Evolutionary conservation across 208 protist species (phyloP), one percentile per base, ranked within the genome.

Genomic region (Acanthamoeba triangularis): DNA sequence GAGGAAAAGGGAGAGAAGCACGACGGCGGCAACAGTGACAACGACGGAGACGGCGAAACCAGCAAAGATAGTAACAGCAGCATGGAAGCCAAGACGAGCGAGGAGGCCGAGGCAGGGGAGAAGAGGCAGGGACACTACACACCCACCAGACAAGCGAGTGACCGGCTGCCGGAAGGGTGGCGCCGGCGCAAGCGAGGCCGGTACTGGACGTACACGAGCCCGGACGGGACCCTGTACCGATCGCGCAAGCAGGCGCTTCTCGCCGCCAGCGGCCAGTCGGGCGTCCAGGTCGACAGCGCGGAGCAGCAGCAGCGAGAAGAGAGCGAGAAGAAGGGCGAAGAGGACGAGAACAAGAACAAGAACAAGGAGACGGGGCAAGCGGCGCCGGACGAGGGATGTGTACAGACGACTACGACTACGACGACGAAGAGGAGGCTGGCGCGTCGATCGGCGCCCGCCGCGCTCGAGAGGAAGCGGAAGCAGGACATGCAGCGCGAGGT

Each of bases 401-500:
- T 82, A 72, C 63, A 72, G 23, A 69, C 20, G 30, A 13, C n/a
- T 44, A 44, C 41, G 41, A 47, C n/a, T n/a, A n/a, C 41, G 41
- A 47, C 41, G 41, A 47, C 0, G 67, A 41, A 76, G 30, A 76
- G 30, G 35, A 76, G 35, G 30, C 67, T 44, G 67, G 67, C 33
- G 4, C 72, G 72, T n/a, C 72, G 37, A n/a, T 82, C 72, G 72
- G 35, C 72, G 72, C 72, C 72, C 2, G 72, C 72, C 33, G 41
- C 13, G 72, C 72, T 49, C 8, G 72, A 41, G 16, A 28, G 23
- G 14, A 76, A 76, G 28, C 33, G 67, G 35, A 76, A 76, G 67
- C 67, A 76, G 67, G 67, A 41, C 7, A 76, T 76, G 72, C 72
- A 49, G 72, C 33, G 72, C 20, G 72, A 82, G 37, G 72, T 49